phyloP scores from a whole-genome alignment of 1,284 basidiomycete genomes.

The Marasmius sp. region DNA sequence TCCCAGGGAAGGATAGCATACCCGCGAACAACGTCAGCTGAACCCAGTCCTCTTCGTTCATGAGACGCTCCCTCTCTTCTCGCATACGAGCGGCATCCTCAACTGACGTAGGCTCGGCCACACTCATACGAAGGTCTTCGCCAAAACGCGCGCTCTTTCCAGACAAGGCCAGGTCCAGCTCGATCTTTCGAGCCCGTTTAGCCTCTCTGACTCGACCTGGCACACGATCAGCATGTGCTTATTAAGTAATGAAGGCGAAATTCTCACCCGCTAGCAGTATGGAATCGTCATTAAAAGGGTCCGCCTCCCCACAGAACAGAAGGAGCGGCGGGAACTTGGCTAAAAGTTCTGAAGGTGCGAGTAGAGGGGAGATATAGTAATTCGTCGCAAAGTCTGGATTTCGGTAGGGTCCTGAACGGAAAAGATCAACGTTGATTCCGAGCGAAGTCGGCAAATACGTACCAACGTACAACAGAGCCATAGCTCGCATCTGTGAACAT shows the following conservation, averaged over 20 bases:
- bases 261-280: conserved; percentile 96
- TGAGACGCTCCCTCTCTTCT: conserved; percentile 57
- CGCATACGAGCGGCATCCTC: conserved; percentile 42
- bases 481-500: conserved; percentile 84
- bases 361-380: conserved; percentile 93
- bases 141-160: conserved; percentile 61
- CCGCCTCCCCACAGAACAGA: conserved; percentile 93
- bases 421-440: too few species aligned
- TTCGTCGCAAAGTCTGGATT: conserved; percentile 94
- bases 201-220: conserved; percentile 92
- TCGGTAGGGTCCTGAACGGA: conserved; percentile 61
- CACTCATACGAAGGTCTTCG: conserved; percentile 52
- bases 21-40: conserved; percentile 86
- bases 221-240: conserved; percentile 84
- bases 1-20: neutral
- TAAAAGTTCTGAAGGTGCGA: conserved; percentile 81
- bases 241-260: conserved; percentile 57
- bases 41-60: conserved; percentile 90
- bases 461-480: conserved; percentile 95
- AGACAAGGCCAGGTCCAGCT: conserved; percentile 56
- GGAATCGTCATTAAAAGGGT: conserved; percentile 95
- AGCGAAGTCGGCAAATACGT: neutral
- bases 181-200: conserved; percentile 76
- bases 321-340: conserved; percentile 93
- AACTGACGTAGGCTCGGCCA: conserved; percentile 27